Evolutionary conservation across 1,284 basidiomycete genomes (phyloP).

Genomic region (Naganishia albida): DNA sequence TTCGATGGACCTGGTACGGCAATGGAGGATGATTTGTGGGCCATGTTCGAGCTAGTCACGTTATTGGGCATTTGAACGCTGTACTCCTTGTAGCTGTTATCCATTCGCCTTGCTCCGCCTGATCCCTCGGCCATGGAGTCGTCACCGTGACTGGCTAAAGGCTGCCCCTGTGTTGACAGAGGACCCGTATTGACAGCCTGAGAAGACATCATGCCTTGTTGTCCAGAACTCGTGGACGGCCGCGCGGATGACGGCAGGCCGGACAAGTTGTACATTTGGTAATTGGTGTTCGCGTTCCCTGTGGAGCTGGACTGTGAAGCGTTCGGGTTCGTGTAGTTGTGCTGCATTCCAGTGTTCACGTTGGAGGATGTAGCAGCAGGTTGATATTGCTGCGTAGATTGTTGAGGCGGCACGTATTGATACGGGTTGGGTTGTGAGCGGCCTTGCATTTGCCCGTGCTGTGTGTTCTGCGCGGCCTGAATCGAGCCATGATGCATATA

Average conservation of each 20-base stretch:
- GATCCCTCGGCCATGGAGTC: slow-evolving; percentile 1
- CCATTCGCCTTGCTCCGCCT: background rate
- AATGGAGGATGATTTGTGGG: background rate
- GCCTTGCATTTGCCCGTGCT: slow-evolving; percentile 1
- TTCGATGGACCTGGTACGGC: background rate
- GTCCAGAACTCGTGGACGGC: slow-evolving; percentile 18
- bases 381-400: background rate
- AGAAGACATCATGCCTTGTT: slow-evolving; percentile 8
- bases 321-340: background rate
- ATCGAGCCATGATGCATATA: slow-evolving; percentile 1
- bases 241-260: slow-evolving; percentile 13
- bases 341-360: background rate
- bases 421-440: background rate
- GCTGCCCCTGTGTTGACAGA: slow-evolving; percentile 1
- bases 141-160: background rate
- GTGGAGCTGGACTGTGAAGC: slow-evolving; percentile 1
- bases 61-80: background rate
- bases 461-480: too few species aligned
- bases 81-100: slow-evolving; percentile 12
- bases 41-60: background rate
- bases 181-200: background rate
- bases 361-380: background rate
- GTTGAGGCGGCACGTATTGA: slow-evolving; percentile 21
- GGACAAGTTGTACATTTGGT: slow-evolving; percentile 24
- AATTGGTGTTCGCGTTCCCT: slow-evolving; percentile 8